These are phyloP conservation scores for Logfia minima DNA, from an alignment of 129 eudicot species.

Conservation along the genomic window DNA sequence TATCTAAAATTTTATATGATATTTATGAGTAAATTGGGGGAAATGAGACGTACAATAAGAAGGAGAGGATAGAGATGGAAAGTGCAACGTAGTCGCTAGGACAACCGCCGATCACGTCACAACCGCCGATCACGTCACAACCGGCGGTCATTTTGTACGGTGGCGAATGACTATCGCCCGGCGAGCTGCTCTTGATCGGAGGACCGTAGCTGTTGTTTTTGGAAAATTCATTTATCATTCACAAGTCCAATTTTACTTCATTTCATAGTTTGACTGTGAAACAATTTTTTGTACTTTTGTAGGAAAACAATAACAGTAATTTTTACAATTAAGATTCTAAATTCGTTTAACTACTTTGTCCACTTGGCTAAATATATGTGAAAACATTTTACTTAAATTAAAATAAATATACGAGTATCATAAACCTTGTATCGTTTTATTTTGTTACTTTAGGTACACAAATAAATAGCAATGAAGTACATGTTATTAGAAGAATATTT, in stretches of 20 bases:
- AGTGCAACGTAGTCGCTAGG: constrained; percentile 81
- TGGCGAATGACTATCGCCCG: constrained; percentile 24
- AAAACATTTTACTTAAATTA: no score
- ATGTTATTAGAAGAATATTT: no score
- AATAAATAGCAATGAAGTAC: no score
- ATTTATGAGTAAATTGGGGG: background rate
- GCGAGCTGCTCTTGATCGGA: constrained; percentile 21
- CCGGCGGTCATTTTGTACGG: constrained; percentile 40
- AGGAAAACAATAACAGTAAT: background rate
- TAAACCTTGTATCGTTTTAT: no score
- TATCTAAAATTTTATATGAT: background rate
- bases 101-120: constrained; percentile 72
- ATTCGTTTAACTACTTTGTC: no score
- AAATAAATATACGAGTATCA: no score
- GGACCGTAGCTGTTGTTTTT: constrained; percentile 4
- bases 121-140: constrained; percentile 55
- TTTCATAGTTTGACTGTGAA: constrained; percentile 8
- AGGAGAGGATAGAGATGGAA: constrained; percentile 48
- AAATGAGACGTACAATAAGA: constrained; percentile 51
- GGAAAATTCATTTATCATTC: background rate
- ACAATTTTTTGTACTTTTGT: background rate
- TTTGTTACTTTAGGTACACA: no score
- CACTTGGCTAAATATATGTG: no score
- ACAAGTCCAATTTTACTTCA: background rate
- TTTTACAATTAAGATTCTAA: no score